Evolutionary conservation across 495 filamentous ascomycete genomes (phyloP).

Genomic region (Neurospora tetraspora): DNA sequence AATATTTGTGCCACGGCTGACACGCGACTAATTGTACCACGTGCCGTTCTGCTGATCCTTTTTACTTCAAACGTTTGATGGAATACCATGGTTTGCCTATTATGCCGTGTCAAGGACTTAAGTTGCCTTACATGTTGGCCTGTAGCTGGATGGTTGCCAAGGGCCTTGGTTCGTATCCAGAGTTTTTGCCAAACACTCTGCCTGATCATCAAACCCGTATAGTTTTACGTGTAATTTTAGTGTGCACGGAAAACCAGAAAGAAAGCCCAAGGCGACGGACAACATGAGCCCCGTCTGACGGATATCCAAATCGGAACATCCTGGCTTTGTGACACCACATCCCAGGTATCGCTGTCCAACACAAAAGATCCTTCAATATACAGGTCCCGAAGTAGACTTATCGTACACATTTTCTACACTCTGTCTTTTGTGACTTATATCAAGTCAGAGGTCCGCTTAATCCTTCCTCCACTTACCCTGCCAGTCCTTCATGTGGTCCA

Average conservation of each 20-base stretch:
- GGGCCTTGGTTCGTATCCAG: not conserved
- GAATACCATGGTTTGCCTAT: not conserved
- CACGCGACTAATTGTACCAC: not conserved
- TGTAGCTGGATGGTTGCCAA: not conserved
- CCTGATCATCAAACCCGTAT: not conserved
- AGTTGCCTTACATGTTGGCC: not conserved
- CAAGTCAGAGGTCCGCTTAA: not conserved
- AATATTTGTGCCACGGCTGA: not conserved
- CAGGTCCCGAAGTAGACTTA: not conserved
- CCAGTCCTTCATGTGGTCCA: constrained; percentile 88
- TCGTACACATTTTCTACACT: not conserved
- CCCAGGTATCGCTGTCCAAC: not conserved
- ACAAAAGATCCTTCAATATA: not conserved
- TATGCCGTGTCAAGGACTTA: not conserved
- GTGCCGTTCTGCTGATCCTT: not conserved
- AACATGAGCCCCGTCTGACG: not conserved
- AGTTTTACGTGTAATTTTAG: not conserved
- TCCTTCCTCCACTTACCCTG: constrained; percentile 33
- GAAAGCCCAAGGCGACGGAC: not conserved
- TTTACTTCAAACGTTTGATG: not conserved
- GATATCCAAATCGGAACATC: not conserved
- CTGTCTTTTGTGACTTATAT: not conserved
- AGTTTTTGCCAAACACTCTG: not conserved
- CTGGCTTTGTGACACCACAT: not conserved
- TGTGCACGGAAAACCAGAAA: not conserved